phyloP scores from a whole-genome alignment of 306 rosid species.

The Castanospermum australe region DNA sequence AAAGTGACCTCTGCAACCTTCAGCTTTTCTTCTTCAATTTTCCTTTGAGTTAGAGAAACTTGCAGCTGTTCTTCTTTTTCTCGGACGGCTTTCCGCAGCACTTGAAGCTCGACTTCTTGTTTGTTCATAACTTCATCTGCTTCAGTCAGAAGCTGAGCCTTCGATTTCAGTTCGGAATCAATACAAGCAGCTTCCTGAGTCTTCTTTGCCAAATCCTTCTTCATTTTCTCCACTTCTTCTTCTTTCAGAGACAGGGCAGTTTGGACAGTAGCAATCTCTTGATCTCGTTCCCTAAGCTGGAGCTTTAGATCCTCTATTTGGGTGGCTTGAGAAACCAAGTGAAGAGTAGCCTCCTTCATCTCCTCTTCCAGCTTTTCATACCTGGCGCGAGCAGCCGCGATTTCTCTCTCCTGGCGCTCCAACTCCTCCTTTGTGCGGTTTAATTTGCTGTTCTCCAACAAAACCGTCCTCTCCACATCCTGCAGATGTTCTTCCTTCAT shows the following conservation, averaged over 20 bases:
- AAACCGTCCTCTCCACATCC: slow-evolving; percentile 66
- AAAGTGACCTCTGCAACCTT: slow-evolving; percentile 58
- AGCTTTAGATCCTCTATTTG: slow-evolving; percentile 66
- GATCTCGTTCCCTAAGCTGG: slow-evolving; percentile 54
- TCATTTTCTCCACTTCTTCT: slow-evolving; percentile 62
- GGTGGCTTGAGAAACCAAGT: slow-evolving; percentile 63
- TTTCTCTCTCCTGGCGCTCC: slow-evolving; percentile 67
- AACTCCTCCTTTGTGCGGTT: slow-evolving; percentile 67
- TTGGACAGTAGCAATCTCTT: slow-evolving; percentile 39
- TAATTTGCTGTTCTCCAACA: slow-evolving; percentile 56
- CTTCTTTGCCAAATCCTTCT: slow-evolving; percentile 52
- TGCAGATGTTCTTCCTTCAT: slow-evolving; percentile 77
- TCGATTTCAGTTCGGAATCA: slow-evolving; percentile 55
- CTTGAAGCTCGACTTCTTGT: slow-evolving; percentile 69
- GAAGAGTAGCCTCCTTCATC: slow-evolving; percentile 58
- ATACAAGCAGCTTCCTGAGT: slow-evolving; percentile 52
- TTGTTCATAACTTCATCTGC: slow-evolving; percentile 68
- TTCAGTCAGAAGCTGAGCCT: slow-evolving; percentile 64
- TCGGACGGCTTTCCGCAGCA: slow-evolving; percentile 41
- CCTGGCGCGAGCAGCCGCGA: slow-evolving; percentile 53
- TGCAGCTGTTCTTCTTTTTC: slow-evolving; percentile 64
- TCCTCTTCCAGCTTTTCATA: slow-evolving; percentile 62
- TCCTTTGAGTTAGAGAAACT: slow-evolving; percentile 39
- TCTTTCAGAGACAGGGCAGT: slow-evolving; percentile 55
- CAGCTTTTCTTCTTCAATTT: slow-evolving; percentile 65